Conservation (phyloP, 345 rosid genomes). For the Salix exigua region DNA sequence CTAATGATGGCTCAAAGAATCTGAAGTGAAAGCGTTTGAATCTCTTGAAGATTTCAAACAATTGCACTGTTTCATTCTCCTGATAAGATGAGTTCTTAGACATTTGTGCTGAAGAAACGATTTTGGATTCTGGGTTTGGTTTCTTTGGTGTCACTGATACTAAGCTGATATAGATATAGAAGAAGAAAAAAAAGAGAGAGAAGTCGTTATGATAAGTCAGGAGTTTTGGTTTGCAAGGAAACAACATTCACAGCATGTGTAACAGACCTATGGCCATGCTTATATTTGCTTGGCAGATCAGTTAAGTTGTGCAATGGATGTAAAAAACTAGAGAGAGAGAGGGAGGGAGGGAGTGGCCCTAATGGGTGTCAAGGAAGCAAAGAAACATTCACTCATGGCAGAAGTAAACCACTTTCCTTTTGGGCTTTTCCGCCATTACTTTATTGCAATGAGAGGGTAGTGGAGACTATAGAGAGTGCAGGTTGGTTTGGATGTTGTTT, state of each 20-base stretch:
- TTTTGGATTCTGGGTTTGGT: conserved; percentile 26
- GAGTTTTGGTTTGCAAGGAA: conserved; percentile 21
- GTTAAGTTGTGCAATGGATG: conserved; percentile 20
- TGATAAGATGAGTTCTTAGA: conserved; percentile 39
- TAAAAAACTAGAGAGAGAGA: background rate
- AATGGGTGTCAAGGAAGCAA: conserved; percentile 37
- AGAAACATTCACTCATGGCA: conserved; percentile 43
- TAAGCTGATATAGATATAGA: no score
- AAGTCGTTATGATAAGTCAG: conserved; percentile 13
- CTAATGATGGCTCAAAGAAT: conserved; percentile 64
- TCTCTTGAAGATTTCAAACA: conserved; percentile 43
- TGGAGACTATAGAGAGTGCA: no score
- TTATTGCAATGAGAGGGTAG: background rate
- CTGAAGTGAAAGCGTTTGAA: conserved; percentile 46
- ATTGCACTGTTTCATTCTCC: conserved; percentile 40
- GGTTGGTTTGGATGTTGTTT: no score
- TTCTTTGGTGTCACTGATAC: conserved; percentile 1
- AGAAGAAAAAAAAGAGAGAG: background rate
- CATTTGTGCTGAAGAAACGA: conserved; percentile 34
- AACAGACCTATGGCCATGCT: background rate
- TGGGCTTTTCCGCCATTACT: conserved; percentile 13
- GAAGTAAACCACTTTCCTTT: conserved; percentile 6
- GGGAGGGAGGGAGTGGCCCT: background rate
- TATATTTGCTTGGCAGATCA: conserved; percentile 46
- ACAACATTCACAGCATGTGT: conserved; percentile 15